Evolutionary conservation across 805 yeast species (phyloP).

Genomic region (Barnettozyma populi): DNA sequence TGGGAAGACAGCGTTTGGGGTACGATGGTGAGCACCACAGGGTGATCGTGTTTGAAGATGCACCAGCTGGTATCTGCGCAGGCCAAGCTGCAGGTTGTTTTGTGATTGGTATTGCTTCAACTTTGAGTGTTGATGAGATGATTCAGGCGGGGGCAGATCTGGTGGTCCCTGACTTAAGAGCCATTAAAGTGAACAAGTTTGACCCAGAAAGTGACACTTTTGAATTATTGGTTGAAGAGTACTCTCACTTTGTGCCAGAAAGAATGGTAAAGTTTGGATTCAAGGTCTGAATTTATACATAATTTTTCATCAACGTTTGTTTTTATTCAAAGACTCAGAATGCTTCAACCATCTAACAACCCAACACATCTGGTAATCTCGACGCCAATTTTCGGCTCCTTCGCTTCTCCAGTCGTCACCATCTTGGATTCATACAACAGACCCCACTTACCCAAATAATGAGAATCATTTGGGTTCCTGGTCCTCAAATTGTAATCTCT

Average conservation of each 20-base stretch:
- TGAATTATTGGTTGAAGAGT: slow-evolving; percentile 33
- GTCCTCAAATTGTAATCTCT: slow-evolving; percentile 24
- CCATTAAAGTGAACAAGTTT: slow-evolving; percentile 55
- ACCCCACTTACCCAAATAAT: slow-evolving; percentile 36
- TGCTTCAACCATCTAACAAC: slow-evolving; percentile 11
- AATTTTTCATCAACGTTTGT: neutral
- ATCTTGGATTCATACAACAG: slow-evolving; percentile 33
- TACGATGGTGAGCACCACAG: slow-evolving; percentile 30
- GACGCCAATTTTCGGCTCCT: slow-evolving; percentile 6
- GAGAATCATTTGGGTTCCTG: slow-evolving; percentile 27
- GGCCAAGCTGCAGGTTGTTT: slow-evolving; percentile 81
- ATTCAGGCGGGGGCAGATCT: slow-evolving; percentile 72
- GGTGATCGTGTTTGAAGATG: slow-evolving; percentile 77
- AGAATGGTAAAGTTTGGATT: slow-evolving; percentile 1
- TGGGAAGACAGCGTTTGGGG: slow-evolving; percentile 41
- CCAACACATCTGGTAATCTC: slow-evolving; percentile 19
- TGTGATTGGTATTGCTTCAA: slow-evolving; percentile 79
- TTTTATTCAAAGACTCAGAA: neutral
- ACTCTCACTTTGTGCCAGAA: slow-evolving; percentile 16
- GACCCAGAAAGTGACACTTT: slow-evolving; percentile 34
- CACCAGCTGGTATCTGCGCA: slow-evolving; percentile 82
- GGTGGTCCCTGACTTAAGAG: slow-evolving; percentile 65
- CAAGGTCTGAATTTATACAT: neutral
- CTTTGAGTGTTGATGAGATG: slow-evolving; percentile 62
- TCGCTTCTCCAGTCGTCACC: slow-evolving; percentile 2